Percentiles rank a stretch among this genome's conserved stretches.
Evolutionary conservation across 2,329 filamentous ascomycete species (phyloP).

Genomic region (Didymella exigua): DNA sequence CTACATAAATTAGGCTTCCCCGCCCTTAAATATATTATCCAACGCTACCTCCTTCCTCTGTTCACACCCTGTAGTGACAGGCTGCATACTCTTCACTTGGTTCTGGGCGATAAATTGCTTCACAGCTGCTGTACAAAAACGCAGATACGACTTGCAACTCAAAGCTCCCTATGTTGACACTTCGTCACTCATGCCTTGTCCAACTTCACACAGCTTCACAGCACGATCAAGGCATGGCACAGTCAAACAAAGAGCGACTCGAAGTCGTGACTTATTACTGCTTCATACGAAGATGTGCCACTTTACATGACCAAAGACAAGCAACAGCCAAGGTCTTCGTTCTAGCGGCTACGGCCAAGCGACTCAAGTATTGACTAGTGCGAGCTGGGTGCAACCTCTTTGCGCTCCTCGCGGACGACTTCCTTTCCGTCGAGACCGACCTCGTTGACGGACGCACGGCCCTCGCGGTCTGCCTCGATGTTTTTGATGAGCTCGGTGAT

Average conservation of each 20-base stretch:
- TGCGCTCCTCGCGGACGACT: slow-evolving; percentile 32
- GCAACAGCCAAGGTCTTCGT: background rate
- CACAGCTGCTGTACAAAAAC: background rate
- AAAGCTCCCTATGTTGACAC: background rate
- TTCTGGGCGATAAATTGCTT: background rate
- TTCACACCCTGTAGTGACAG: background rate
- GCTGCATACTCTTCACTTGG: background rate
- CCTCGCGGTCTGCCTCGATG: slow-evolving; percentile 41
- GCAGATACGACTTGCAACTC: slow-evolving; percentile 1
- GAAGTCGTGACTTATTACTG: slow-evolving; percentile 25
- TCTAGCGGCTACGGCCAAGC: background rate
- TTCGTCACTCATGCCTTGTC: background rate
- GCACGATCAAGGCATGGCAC: background rate
- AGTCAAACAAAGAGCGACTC: slow-evolving; percentile 19
- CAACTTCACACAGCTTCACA: background rate
- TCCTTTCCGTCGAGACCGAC: slow-evolving; percentile 41
- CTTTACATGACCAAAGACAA: background rate
- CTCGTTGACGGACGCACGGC: slow-evolving; percentile 26
- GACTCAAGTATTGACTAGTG: background rate
- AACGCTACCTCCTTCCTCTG: too few species aligned
- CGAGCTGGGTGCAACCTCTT: slow-evolving; percentile 26
- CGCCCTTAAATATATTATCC: too few species aligned
- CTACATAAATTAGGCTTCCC: too few species aligned
- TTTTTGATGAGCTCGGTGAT: slow-evolving; percentile 57
- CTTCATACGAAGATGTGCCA: background rate